Evolutionary conservation across 169 alveolate species (phyloP), one percentile per base, ranked within the genome.

Genomic region (Miamiensis avidus): DNA sequence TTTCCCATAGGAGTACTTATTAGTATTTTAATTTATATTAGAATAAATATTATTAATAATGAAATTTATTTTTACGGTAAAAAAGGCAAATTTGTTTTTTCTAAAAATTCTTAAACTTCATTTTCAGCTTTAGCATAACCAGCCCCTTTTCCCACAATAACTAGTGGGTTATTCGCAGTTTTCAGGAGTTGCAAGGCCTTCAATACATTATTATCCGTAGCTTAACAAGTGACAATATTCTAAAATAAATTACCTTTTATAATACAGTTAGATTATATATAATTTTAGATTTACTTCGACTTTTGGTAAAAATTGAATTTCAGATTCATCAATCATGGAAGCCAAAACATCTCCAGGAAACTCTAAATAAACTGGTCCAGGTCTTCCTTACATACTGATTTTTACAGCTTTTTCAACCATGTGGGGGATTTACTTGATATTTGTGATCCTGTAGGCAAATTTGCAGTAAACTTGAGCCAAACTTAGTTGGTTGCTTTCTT

Each of bases 351-450:
- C 94, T 25, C 94, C 95, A 29, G 97, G 95, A 1, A 94, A 65
- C 30, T 94, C 97, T n/a, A 94, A 89, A 83, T 94, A 94, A 4
- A 91, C 94, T n/a, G 94, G 93, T 4, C 97, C 97, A 65, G 95
- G 95, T 31, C 93, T 87, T 65, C 95, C 95, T 64, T 83, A 83
- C 81, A 92, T 72, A 34, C 92, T 76, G 32, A 81, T 34, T 87
- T 95, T 88, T n/a, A 89, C 86, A 31, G 97, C 97, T 65, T 89
- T 94, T 31, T 89, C 92, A 32, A 94, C 85, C 27, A 89, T 27
- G n/a, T 83, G 32, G 29, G 95, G 95, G 29, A 92, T 90, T 74
- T 82, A 82, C 27, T 84, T 77, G 29, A 89, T 76, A 33, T 77
- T n/a, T n/a, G 91, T 82, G 25, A 91, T 86, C 82, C 89, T 90